phyloP scores from a whole-genome alignment of 192 early-diverging fungal genomes.

The Dissophora ornata region DNA sequence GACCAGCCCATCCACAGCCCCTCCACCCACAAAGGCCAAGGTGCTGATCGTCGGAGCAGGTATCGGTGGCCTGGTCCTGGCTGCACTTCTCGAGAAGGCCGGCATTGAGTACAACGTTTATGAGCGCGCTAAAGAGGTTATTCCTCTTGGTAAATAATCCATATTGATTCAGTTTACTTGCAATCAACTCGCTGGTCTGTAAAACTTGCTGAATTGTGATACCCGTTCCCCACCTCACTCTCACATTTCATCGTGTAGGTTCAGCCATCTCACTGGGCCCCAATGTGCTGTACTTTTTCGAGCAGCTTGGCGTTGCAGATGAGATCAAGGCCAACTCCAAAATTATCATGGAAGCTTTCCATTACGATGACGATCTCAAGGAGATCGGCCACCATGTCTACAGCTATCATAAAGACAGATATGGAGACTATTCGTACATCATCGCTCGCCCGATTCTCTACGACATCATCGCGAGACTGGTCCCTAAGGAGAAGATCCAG shows the following conservation, averaged over 20 bases:
- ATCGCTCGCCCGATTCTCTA: conserved; percentile 17
- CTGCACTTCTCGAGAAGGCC: conserved; percentile 12
- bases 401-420: not conserved
- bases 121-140: conserved; percentile 21
- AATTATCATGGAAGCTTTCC: not conserved
- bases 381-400: not conserved
- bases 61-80: conserved; percentile 25
- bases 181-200: too few relatives aligned
- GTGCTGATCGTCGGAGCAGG: conserved; percentile 35
- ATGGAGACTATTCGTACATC: conserved; percentile 12
- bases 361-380: not conserved
- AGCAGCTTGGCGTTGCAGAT: conserved; percentile 26
- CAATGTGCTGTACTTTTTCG: conserved; percentile 23
- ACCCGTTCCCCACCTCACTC: too few relatives aligned
- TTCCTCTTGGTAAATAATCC: conserved; percentile 19
- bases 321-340: conserved; percentile 6
- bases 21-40: conserved; percentile 17
- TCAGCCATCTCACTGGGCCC: conserved; percentile 10
- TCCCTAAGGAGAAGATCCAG: conserved; percentile 17
- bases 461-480: conserved; percentile 1
- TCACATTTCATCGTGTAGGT: too few relatives aligned
- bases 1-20: not conserved
- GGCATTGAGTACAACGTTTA: conserved; percentile 23
- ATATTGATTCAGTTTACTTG: too few relatives aligned
- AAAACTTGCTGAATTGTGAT: too few relatives aligned